Evolutionary conservation across 2,329 filamentous ascomycete genomes (phyloP).

Genomic region (Epichloe glyceriae): DNA sequence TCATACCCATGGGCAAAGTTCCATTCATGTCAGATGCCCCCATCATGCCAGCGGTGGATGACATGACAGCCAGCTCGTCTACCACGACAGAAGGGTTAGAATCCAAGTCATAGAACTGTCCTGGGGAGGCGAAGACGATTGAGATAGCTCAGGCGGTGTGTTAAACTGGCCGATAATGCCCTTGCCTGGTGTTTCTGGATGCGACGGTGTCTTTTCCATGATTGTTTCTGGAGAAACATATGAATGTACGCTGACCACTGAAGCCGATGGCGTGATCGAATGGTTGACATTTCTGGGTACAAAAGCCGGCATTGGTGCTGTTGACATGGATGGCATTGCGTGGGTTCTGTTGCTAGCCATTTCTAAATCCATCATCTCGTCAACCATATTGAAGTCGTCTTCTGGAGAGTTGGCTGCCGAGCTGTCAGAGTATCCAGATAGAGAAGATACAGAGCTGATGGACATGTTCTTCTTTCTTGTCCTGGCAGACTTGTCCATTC

Average conservation of each 20-base stretch:
- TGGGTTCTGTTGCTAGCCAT: constrained; percentile 14
- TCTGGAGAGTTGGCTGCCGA: constrained; percentile 41
- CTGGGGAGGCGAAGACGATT: constrained; percentile 39
- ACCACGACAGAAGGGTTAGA: constrained; percentile 20
- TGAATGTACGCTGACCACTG: constrained; percentile 22
- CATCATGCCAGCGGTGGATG: constrained; percentile 19
- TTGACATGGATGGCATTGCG: constrained; percentile 28
- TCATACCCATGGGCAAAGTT: constrained; percentile 20
- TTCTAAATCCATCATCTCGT: constrained; percentile 35
- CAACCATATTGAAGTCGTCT: constrained; percentile 32
- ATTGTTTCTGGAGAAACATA: constrained; percentile 36
- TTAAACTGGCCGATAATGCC: constrained; percentile 39
- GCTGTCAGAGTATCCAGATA: constrained; percentile 44
- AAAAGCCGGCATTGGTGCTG: constrained; percentile 28
- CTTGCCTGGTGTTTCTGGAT: constrained; percentile 35
- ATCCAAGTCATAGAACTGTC: constrained; percentile 35
- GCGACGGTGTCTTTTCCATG: constrained; percentile 24
- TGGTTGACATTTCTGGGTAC: constrained; percentile 20
- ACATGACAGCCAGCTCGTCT: constrained; percentile 19
- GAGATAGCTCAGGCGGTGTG: constrained; percentile 47
- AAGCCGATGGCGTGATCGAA: constrained; percentile 27
- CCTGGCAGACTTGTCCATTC: constrained; percentile 41
- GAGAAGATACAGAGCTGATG: constrained; percentile 36
- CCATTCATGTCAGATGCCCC: constrained; percentile 20
- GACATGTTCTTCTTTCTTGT: constrained; percentile 44